Evolutionary conservation across 805 yeast genomes (phyloP).

Genomic region (Spathaspora passalidarum): DNA sequence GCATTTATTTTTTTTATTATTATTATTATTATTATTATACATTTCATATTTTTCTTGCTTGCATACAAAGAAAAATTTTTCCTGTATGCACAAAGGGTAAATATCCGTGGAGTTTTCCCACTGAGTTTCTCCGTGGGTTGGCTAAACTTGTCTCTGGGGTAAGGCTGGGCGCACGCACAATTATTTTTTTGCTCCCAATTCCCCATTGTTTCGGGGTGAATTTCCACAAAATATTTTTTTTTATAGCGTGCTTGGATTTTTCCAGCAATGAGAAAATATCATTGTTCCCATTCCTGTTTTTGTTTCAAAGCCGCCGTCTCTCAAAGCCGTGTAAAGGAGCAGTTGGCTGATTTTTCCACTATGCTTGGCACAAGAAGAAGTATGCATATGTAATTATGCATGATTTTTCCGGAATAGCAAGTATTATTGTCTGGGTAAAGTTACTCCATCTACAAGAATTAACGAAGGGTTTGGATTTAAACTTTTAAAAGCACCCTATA

Average conservation of each 20-base stretch:
- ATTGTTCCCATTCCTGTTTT: too few species aligned
- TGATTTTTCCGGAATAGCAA: neutral
- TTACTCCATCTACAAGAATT: neutral
- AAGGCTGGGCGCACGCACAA: neutral
- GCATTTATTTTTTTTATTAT: neutral
- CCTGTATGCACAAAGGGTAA: neutral
- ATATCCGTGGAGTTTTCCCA: constrained; percentile 1
- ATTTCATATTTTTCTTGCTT: too few species aligned
- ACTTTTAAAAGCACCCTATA: too few species aligned
- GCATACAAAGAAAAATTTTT: neutral
- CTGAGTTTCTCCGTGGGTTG: neutral
- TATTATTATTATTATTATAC: too few species aligned
- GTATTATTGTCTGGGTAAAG: neutral
- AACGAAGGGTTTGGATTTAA: neutral
- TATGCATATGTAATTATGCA: too few species aligned
- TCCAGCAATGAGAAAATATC: neutral
- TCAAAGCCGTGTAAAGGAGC: too few species aligned
- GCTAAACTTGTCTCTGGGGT: neutral
- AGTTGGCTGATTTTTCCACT: too few species aligned
- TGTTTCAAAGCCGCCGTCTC: neutral
- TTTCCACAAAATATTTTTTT: neutral
- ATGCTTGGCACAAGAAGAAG: neutral
- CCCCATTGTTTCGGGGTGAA: neutral
- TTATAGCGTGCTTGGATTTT: neutral
- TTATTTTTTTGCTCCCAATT: neutral